Evolutionary conservation across 2,329 filamentous ascomycete species (phyloP), one percentile per base, ranked within the genome.

Genomic region (Xylariaceae sp.): DNA sequence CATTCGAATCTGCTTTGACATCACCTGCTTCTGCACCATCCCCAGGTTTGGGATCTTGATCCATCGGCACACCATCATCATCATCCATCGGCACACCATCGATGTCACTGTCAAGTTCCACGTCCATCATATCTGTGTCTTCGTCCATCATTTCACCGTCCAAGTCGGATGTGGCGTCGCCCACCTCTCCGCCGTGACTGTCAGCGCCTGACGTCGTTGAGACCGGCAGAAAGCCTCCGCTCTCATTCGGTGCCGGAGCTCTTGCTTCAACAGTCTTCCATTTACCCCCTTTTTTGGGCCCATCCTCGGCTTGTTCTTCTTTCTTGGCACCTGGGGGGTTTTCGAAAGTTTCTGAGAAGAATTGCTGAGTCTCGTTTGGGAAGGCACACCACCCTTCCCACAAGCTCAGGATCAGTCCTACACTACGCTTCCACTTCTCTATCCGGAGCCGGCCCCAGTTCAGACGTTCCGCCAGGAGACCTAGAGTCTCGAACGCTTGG

Each of bases 341-440:
- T 57, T 88, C 83, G 63, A 96, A 96, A 12, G 80, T 80, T 49
- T 78, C 74, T 31, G 82, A 81, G 56, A 96, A 88, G 28, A 81
- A 71, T 56, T 89, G 87, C 59, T 93, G 88, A 44, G 82, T 86
- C 50, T 86, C 84, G 31, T 83, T 81, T 1, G 88, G 85, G 60
- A 96, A 96, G 1, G 84, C 82, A 58, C 81, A 86, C 83, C 83
- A 86, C 6, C 82, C 79, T 59, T 86, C 83, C 83, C 89, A 94
- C 34, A 90, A 73, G 43, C 80, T 78, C 9, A 94, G 73, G 2
- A 94, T 77, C 6, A 84, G 77, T 2, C 80, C 79, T 38, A 94
- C 77, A 62, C 87, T 90, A 45, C 89, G 81, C 69, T 88, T 89
- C 88, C 89, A 94, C 70, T 93, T 92, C 56, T 94, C 89, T 3